Evolutionary conservation across 352 stramenopile species (phyloP), one percentile per base, ranked within the genome.

Genomic region (Globisporangium parvum): DNA sequence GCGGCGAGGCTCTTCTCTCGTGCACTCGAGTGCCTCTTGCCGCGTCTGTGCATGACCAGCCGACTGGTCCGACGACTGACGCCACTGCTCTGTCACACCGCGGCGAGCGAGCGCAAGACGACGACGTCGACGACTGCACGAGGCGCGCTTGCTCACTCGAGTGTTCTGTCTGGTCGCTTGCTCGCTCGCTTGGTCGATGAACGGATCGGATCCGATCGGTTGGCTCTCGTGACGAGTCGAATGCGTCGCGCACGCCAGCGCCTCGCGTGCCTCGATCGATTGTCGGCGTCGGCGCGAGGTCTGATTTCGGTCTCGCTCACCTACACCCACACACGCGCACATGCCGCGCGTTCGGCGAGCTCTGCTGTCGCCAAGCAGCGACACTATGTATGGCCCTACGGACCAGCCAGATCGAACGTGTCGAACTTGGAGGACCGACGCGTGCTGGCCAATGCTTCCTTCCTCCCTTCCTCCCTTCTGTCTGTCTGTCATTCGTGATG

Each of bases 201-300:
- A 11, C 35, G n/a, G 11, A 14, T 35, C 8, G 44, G n/a, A 47
- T 33, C 20, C 18, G 50, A 55, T 55, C 41, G 51, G 37, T 20
- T 55, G 51, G 51, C 23, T 55, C 51, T 55, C 51, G 37, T 24
- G 49, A 47, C 51, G 23, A 47, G 51, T 55, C 51, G 35, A 39
- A 47, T 47, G 51, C 51, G 37, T 20, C 51, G 37, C 37, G 23
- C 17, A 41, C 47, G 47, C 47, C 35, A 20, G 35, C 35, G 21
- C 10, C 37, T 41, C 37, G 37, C 15, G 37, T 12, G 28, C 28
- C 28, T 33, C 28, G 28, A 33, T 10, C 28, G 28, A 9, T 37
- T 20, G 39, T n/a, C 39, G 14, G 14, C 15, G 15, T 14, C 39
- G 15, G 14, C 5, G 15, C 39, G 14, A 6, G 39, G 39, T 42